phyloP scores from a whole-genome alignment of 768 basidiomycete genomes.

The Termitomyces sp. region DNA sequence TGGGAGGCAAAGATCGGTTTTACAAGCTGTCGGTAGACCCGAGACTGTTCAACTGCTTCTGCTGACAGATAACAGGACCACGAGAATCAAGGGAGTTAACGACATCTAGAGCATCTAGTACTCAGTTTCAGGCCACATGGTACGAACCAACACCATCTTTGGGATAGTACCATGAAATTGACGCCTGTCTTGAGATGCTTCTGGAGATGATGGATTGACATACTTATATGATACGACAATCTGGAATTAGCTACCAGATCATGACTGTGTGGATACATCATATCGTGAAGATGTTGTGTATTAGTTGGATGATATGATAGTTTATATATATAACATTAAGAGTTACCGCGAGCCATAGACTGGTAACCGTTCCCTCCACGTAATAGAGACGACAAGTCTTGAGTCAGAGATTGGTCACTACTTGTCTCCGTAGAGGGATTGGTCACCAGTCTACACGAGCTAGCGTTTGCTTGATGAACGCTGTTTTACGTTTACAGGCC shows the following conservation, averaged over 20 bases:
- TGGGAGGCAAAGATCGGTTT: neutral
- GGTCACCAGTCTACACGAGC: no score
- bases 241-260: neutral
- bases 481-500: neutral
- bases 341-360: no score
- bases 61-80: neutral
- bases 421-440: no score
- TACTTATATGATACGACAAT: no score
- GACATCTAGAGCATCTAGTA: neutral
- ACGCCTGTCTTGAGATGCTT: neutral
- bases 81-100: neutral
- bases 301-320: neutral
- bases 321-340: no score
- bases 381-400: no score
- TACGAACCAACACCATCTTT: neutral
- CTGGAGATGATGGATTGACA: neutral
- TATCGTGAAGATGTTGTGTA: neutral
- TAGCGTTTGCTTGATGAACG: no score
- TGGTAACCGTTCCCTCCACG: no score
- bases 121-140: neutral
- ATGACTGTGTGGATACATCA: neutral
- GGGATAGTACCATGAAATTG: neutral
- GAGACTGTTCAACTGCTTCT: neutral
- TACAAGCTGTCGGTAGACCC: neutral
- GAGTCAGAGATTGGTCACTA: no score